Percentiles rank a stretch among this genome's conserved stretches.
Conservation (phyloP, 148 eudicot genomes). For the Polygonum maritimum region DNA sequence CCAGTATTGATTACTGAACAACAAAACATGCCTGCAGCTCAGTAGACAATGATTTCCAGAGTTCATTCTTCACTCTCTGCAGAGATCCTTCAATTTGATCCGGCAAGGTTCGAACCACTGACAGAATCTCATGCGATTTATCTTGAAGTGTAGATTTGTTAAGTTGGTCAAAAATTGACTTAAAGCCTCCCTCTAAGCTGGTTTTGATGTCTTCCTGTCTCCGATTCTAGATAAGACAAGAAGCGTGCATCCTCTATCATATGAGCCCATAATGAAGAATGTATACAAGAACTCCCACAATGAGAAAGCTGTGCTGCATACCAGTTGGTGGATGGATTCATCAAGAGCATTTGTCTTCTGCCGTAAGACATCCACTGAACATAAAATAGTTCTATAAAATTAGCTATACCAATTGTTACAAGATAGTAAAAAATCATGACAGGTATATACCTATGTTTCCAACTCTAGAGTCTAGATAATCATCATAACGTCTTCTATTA, state of each 20-base stretch:
- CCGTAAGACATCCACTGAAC: slow-evolving; percentile 67
- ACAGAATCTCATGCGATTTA: slow-evolving; percentile 36
- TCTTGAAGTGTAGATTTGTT: slow-evolving; percentile 33
- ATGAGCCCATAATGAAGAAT: not conserved
- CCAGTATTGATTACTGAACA: not conserved
- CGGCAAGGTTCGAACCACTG: slow-evolving; percentile 39
- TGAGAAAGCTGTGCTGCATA: slow-evolving; percentile 20
- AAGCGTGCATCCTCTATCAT: not conserved
- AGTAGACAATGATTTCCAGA: slow-evolving; percentile 35
- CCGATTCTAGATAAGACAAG: slow-evolving; percentile 37
- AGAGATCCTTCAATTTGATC: slow-evolving; percentile 36
- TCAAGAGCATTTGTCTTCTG: slow-evolving; percentile 65
- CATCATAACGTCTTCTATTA: not conserved
- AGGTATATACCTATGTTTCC: not conserved
- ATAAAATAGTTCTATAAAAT: not conserved
- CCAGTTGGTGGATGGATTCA: slow-evolving; percentile 58
- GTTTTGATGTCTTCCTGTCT: slow-evolving; percentile 67
- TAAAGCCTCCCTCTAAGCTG: slow-evolving; percentile 35
- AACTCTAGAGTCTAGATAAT: not conserved
- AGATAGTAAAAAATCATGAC: not conserved
- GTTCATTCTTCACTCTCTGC: slow-evolving; percentile 41
- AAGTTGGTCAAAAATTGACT: slow-evolving; percentile 44
- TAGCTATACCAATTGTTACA: not conserved
- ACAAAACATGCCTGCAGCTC: slow-evolving; percentile 59
- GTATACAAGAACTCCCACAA: slow-evolving; percentile 3